phyloP scores from a whole-genome alignment of 2,329 filamentous ascomycete genomes.

The Myotisia sp. region DNA sequence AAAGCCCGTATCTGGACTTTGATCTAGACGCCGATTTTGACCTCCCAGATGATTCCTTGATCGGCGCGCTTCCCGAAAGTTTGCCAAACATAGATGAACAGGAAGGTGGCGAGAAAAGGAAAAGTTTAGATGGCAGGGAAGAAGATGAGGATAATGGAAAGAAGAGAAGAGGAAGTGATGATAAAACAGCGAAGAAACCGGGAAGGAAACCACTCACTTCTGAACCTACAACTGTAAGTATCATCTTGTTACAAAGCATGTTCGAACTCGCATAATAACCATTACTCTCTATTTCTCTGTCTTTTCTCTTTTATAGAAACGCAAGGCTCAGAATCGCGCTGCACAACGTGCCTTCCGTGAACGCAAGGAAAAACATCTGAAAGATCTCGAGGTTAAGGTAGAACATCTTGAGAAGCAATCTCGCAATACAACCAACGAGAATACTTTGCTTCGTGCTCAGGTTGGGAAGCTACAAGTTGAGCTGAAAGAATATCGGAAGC shows the following conservation, averaged over 20 bases:
- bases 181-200: slow-evolving; percentile 85
- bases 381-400: slow-evolving; percentile 42
- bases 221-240: slow-evolving; percentile 84
- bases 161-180: slow-evolving; percentile 65
- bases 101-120: slow-evolving; percentile 48
- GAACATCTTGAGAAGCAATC: slow-evolving; percentile 63
- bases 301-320: slow-evolving; percentile 25
- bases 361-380: slow-evolving; percentile 68
- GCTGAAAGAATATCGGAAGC: slow-evolving; percentile 79
- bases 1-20: slow-evolving; percentile 74
- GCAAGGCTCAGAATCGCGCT: slow-evolving; percentile 85
- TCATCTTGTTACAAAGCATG: slow-evolving; percentile 4
- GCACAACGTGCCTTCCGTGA: slow-evolving; percentile 88
- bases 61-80: slow-evolving; percentile 53
- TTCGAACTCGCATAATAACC: neutral
- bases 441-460: slow-evolving; percentile 67
- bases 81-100: slow-evolving; percentile 23
- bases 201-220: slow-evolving; percentile 90
- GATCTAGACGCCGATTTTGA: slow-evolving; percentile 69
- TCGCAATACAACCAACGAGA: slow-evolving; percentile 70
- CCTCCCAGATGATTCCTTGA: slow-evolving; percentile 51
- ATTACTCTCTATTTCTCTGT: slow-evolving; percentile 12
- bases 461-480: slow-evolving; percentile 77
- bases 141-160: slow-evolving; percentile 50
- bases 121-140: slow-evolving; percentile 39